Percentiles rank a stretch among this genome's conserved stretches.
These are phyloP conservation scores for Fomitopsis schrenkii DNA, from an alignment of 1,284 basidiomycete species.

Conservation along the genomic window DNA sequence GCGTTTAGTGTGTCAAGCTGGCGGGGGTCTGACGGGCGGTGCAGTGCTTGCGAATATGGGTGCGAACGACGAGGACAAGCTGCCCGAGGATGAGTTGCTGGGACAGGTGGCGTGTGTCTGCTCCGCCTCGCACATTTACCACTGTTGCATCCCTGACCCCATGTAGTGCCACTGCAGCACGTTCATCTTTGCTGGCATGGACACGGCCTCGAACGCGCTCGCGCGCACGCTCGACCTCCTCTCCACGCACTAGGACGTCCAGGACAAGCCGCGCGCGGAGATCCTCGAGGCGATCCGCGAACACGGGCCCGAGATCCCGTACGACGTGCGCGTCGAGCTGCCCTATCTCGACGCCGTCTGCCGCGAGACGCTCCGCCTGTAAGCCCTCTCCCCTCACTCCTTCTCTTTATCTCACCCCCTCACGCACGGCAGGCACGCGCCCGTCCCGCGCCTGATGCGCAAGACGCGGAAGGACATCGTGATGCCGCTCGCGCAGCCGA, in stretches of 20 bases:
- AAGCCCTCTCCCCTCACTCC: background rate
- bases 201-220: constrained; percentile 10
- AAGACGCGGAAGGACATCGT: constrained; percentile 40
- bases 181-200: constrained; percentile 10
- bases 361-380: constrained; percentile 12
- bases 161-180: constrained; percentile 1
- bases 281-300: constrained; percentile 2
- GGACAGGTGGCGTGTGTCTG: constrained; percentile 23
- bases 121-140: background rate
- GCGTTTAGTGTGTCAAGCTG: background rate
- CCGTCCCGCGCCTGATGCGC: constrained; percentile 3
- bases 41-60: constrained; percentile 18
- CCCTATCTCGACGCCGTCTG: constrained; percentile 14
- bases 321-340: constrained; percentile 10
- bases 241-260: constrained; percentile 9
- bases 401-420: too few species aligned
- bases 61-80: constrained; percentile 17
- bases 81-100: constrained; percentile 23
- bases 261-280: constrained; percentile 10
- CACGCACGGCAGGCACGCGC: constrained; percentile 2
- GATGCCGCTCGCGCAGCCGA: constrained; percentile 43
- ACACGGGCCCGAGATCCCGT: constrained; percentile 5
- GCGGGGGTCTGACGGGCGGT: background rate
- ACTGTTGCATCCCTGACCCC: background rate
- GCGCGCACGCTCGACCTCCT: constrained; percentile 8